Conservation (phyloP, 2,329 filamentous ascomycete genomes). For the Thielaviopsis populi region DNA sequence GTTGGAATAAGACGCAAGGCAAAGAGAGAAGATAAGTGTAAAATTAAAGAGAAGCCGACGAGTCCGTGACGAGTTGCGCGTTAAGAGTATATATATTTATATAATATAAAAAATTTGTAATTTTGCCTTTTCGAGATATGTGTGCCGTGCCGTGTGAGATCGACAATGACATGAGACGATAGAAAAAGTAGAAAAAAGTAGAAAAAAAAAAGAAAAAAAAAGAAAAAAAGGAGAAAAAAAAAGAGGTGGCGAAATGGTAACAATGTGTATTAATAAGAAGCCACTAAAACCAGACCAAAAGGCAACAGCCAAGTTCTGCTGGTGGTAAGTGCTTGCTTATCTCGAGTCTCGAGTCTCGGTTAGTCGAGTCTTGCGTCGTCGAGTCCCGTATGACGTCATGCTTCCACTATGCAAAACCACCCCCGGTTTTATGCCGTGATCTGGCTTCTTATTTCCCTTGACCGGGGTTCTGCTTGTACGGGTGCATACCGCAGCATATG, state of each 20-base stretch:
- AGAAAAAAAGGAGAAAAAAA: background rate
- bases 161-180: background rate
- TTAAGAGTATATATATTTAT: background rate
- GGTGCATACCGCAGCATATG: background rate
- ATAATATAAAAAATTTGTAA: no score
- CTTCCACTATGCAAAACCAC: background rate
- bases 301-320: background rate
- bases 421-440: background rate
- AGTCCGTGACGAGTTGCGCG: background rate
- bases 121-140: background rate
- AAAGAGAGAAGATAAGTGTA: background rate
- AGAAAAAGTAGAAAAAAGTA: background rate
- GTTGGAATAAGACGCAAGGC: background rate
- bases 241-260: background rate
- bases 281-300: background rate
- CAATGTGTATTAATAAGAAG: background rate
- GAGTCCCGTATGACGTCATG: background rate
- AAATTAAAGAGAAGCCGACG: background rate
- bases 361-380: background rate
- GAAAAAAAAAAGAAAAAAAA: background rate
- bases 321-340: background rate
- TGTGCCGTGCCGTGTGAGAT: constrained; percentile 1
- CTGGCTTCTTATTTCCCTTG: background rate
- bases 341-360: background rate
- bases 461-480: background rate